Base-by-base conservation (phyloP, 2,329 filamentous ascomycete genomes). In the Hymenoscyphus infarciens region DNA sequence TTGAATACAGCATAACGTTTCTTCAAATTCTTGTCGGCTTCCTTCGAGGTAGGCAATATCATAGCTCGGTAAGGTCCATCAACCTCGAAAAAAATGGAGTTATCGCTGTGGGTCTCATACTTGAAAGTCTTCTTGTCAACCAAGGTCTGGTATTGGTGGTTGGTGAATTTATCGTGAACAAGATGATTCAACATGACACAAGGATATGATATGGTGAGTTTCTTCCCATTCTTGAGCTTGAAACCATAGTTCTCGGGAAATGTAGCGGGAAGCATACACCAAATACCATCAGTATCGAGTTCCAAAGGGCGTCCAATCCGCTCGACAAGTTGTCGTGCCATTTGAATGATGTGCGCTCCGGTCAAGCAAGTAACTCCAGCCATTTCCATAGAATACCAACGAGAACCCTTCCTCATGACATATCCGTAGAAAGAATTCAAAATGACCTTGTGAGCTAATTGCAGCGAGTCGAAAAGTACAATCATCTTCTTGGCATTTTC, bases 361-460 rank as follows among this genome's bases (percentile, higher is more conserved):
- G 95, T 99, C 75, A 99, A 80, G 78, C 95, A 99, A 52, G 95
- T 99, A 4, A 99, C 95, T 70, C 95, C 95, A 16, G 96, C 95
- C 95, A 99, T 99, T 75, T 99, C 95, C 84, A 99, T 88, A 19
- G 95, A 99, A 75, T 99, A 99, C 95, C 95, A 99, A 61, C 95
- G 87, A 42, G 95, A 99, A 38, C 95, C 95, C 75, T 99, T 99
- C 79, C 95, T 85, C 95, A 99, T 99, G 75, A 98, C 95, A 74
- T 99, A 99, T 67, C 95, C 95, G 70, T 99, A 99, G 80, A 99
- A 99, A 61, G 92, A 97, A 80, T 99, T 99, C 61, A 99, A 76
- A 82, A 99, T 99, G 79, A 99, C 95, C 76, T 99, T 99, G 81
- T 99, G 95, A 0, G 95, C 95, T 71, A 99, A 81, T 75, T 99